Evolutionary conservation across 257 asterid genomes (phyloP), one percentile per base, ranked within the genome.

Genomic region (Penstemon barbatus): DNA sequence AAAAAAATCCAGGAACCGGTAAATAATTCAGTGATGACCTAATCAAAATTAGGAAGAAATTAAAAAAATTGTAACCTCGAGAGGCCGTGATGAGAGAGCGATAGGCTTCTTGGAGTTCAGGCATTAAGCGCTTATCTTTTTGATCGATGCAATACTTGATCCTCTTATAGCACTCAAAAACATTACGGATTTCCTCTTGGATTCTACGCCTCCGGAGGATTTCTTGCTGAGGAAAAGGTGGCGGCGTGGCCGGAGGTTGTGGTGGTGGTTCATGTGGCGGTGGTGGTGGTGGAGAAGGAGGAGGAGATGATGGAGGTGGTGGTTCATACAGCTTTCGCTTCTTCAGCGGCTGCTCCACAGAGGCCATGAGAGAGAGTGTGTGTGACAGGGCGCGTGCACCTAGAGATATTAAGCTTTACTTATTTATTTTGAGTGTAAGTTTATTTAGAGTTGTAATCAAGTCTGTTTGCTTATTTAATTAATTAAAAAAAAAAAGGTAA

Each of bases 171-270:
- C 87, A 83, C 73, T 83, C 84, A 66, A 83, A 83, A 64, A 86
- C 88, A 69, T 70, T 79, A 10, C 96, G 87, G 79, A 92, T 86
- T 78, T 88, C 98, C 78, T 92, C 98, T 53, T 84, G 94, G 79
- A 74, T 85, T 76, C 85, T 80, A 75, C 91, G 83, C 79, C 93
- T 63, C 68, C 84, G 86, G 59, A 66, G 63, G 72, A 90, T 84
- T 70, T 89, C 96, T 42, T 89, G 92, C 64, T 73, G 88, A 19
- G 96, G 78, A 58, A 82, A 54, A 63, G 82, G 87, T 44, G 86
- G 87, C 55, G 86, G 91, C 8, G 90, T 71, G 10, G 81, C 70
- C 8, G 80, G 85, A 25, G 82, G 80, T 37, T 43, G 82, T 2
- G 81, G 83, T 3, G 81, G 87, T 37, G 75, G 85, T 33, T 72